Evolutionary conservation across 176 grass and related monocot species (phyloP).

Genomic region (Musa acuminata): DNA sequence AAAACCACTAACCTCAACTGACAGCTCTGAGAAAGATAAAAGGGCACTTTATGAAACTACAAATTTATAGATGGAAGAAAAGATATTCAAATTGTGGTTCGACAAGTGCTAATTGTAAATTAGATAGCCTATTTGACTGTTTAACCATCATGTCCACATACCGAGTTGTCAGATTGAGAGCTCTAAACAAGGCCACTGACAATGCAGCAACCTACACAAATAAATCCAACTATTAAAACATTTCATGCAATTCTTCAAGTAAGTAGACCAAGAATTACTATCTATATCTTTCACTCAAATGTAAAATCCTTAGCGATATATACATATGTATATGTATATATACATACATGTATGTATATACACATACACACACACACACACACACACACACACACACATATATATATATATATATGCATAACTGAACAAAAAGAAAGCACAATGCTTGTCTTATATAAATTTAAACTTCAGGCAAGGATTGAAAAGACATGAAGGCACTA

Average conservation of each 20-base stretch:
- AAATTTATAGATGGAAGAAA: no score
- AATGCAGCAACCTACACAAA: slow-evolving; percentile 72
- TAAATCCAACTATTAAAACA: not conserved
- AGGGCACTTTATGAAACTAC: no score
- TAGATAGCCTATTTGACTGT: no score
- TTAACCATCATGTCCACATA: slow-evolving; percentile 18
- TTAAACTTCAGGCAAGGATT: not conserved
- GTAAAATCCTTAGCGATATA: not conserved
- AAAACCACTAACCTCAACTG: no score
- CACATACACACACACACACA: no score
- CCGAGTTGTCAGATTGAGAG: slow-evolving; percentile 81
- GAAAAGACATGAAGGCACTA: not conserved
- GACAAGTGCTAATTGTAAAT: not conserved
- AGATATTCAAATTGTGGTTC: no score
- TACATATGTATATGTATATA: no score
- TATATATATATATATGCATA: no score
- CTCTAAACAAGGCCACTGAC: slow-evolving; percentile 88
- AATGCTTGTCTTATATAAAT: not conserved
- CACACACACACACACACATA: no score
- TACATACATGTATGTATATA: no score
- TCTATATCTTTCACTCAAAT: not conserved
- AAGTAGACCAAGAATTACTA: not conserved
- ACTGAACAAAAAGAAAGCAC: no score
- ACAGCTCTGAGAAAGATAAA: no score
- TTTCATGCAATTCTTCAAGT: not conserved